phyloP scores from a whole-genome alignment of 2,329 filamentous ascomycete species.

The Diplodia mutila region DNA sequence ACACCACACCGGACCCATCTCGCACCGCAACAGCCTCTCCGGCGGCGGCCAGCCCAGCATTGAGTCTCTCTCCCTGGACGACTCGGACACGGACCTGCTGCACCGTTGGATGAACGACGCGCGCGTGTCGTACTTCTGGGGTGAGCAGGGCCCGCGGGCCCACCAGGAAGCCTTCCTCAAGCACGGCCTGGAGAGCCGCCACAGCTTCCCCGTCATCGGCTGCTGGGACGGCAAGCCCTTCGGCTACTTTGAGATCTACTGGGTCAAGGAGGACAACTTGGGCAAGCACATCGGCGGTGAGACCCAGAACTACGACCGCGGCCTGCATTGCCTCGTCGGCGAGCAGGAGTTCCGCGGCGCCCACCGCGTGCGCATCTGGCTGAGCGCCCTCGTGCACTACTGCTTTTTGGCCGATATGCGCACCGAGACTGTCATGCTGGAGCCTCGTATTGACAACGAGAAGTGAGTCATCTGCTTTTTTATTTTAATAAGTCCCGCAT shows the following conservation, averaged over 20 bases:
- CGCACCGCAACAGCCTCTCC: slow-evolving; percentile 47
- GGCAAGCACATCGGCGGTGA: slow-evolving; percentile 68
- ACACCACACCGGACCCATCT: slow-evolving; percentile 63
- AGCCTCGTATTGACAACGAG: slow-evolving; percentile 87
- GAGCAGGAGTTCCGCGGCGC: slow-evolving; percentile 88
- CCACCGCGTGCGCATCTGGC: slow-evolving; percentile 77
- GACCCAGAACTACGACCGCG: slow-evolving; percentile 80
- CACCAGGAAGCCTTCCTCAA: slow-evolving; percentile 71
- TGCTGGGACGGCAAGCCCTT: slow-evolving; percentile 95
- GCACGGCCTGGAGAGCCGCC: slow-evolving; percentile 64
- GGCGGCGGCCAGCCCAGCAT: slow-evolving; percentile 50
- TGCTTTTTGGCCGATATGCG: slow-evolving; percentile 76
- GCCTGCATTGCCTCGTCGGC: slow-evolving; percentile 85
- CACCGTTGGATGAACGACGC: slow-evolving; percentile 88
- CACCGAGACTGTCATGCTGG: slow-evolving; percentile 81
- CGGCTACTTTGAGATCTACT: slow-evolving; percentile 97
- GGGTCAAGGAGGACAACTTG: slow-evolving; percentile 89
- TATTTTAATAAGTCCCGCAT: too few relatives aligned
- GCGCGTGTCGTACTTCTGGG: slow-evolving; percentile 86
- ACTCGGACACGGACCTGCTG: slow-evolving; percentile 69
- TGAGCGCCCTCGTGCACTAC: slow-evolving; percentile 86
- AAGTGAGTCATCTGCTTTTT: slow-evolving; percentile 67
- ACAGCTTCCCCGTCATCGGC: slow-evolving; percentile 89
- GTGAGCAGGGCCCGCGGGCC: slow-evolving; percentile 59
- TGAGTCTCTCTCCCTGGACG: slow-evolving; percentile 33